Evolutionary conservation across 2,329 filamentous ascomycete genomes (phyloP).

Genomic region (Aspergillus melleus): DNA sequence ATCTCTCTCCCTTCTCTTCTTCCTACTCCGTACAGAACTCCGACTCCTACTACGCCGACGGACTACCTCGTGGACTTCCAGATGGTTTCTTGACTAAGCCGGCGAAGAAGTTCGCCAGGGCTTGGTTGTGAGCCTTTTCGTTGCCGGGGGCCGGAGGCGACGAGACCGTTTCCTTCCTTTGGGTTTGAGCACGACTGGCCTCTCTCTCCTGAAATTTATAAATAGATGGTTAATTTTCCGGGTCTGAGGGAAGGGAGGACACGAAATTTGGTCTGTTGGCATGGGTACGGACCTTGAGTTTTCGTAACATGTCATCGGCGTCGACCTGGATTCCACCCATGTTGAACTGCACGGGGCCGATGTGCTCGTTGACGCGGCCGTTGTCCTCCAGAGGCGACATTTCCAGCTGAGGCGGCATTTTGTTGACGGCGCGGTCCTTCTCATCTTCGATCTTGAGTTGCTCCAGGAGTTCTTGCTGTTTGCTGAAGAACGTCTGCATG

Average conservation of each 20-base stretch:
- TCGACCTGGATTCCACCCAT: conserved; percentile 97
- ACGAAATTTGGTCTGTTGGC: neutral
- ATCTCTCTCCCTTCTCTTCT: neutral
- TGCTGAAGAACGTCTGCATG: conserved; percentile 73
- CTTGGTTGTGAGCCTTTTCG: conserved; percentile 59
- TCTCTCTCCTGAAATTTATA: conserved; percentile 41
- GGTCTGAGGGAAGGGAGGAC: neutral
- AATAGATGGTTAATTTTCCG: conserved; percentile 1
- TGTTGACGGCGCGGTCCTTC: conserved; percentile 38
- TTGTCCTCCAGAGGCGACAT: conserved; percentile 40
- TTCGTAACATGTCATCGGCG: conserved; percentile 87
- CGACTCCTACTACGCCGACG: conserved; percentile 26
- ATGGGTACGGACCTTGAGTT: conserved; percentile 65
- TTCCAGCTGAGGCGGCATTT: conserved; percentile 32
- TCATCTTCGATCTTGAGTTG: conserved; percentile 58
- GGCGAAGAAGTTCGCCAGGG: conserved; percentile 61
- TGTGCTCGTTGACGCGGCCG: conserved; percentile 68
- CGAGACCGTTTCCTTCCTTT: conserved; percentile 35
- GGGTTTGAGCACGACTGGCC: conserved; percentile 35
- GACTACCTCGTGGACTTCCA: conserved; percentile 39
- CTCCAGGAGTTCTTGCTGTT: conserved; percentile 76
- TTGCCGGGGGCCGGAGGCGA: conserved; percentile 30
- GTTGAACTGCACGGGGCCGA: conserved; percentile 95
- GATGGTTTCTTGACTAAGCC: conserved; percentile 56
- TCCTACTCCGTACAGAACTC: too few relatives aligned